These are phyloP conservation scores for Cercophora samala DNA, from an alignment of 495 filamentous ascomycete genomes.

Conservation along the genomic window DNA sequence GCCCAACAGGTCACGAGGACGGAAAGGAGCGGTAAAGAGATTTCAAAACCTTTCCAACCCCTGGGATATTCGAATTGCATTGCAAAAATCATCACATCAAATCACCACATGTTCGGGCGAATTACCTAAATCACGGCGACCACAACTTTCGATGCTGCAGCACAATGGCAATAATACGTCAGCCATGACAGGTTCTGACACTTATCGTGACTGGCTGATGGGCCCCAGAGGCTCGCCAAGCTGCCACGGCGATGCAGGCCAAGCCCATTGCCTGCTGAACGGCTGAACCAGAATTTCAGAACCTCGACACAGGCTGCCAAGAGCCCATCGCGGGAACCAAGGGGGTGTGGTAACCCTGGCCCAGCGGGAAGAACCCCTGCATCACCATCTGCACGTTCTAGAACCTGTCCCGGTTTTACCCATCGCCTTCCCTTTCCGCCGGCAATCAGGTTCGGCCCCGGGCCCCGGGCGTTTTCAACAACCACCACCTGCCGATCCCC, in stretches of 20 bases:
- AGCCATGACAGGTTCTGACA: neutral
- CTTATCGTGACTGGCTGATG: slow-evolving; percentile 4
- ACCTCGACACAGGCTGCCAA: neutral
- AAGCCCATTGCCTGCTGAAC: neutral
- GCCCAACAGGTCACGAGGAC: slow-evolving; percentile 16
- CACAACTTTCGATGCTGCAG: slow-evolving; percentile 9
- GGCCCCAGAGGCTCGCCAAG: neutral
- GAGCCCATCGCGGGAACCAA: slow-evolving; percentile 5
- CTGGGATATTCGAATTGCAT: neutral
- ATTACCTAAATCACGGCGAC: neutral
- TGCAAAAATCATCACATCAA: neutral
- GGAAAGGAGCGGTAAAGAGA: slow-evolving; percentile 21
- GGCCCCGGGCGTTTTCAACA: neutral
- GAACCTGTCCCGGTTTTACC: slow-evolving; percentile 23
- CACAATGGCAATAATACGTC: slow-evolving; percentile 11
- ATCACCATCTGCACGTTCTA: slow-evolving; percentile 8
- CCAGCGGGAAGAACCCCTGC: neutral
- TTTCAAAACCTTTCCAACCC: too few relatives aligned
- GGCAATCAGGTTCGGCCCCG: slow-evolving; percentile 17
- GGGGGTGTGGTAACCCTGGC: neutral
- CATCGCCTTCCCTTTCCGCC: slow-evolving; percentile 9
- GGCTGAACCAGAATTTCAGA: slow-evolving; percentile 2
- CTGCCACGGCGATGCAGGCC: slow-evolving; percentile 2
- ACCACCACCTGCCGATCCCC: slow-evolving; percentile 22
- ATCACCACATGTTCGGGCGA: neutral